Percentiles rank a stretch among this genome's conserved stretches.
These are phyloP conservation scores for Henningerozyma blattae DNA, from an alignment of 805 yeast species.

Conservation along the genomic window DNA sequence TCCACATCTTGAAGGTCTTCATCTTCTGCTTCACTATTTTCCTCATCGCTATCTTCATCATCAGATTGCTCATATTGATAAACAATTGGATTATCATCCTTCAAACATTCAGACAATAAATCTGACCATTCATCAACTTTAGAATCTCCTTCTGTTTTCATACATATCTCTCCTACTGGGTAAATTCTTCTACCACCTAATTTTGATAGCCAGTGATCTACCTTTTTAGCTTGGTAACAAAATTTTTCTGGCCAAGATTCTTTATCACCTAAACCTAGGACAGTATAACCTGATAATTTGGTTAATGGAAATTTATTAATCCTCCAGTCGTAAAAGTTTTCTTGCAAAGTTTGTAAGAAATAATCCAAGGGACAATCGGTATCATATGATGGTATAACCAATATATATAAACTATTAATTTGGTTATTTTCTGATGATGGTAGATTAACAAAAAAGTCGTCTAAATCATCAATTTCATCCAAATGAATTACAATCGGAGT, in stretches of 20 bases:
- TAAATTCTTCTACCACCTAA: constrained; percentile 78
- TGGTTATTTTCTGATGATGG: constrained; percentile 31
- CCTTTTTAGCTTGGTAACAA: constrained; percentile 72
- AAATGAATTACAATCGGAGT: constrained; percentile 49
- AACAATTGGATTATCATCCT: constrained; percentile 61
- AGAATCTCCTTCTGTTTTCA: constrained; percentile 52
- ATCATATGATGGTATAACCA: constrained; percentile 83
- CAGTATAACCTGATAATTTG: constrained; percentile 64
- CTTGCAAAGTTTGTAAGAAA: constrained; percentile 67
- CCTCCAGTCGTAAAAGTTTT: constrained; percentile 75
- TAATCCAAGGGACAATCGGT: constrained; percentile 88
- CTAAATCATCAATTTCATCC: constrained; percentile 77
- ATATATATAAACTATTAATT: constrained; percentile 50
- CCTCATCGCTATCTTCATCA: constrained; percentile 35
- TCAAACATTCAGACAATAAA: constrained; percentile 44
- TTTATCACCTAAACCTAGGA: constrained; percentile 77
- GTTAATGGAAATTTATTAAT: constrained; percentile 72
- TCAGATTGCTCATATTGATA: constrained; percentile 48
- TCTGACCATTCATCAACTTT: constrained; percentile 57
- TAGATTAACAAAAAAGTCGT: constrained; percentile 60
- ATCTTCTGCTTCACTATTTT: constrained; percentile 22
- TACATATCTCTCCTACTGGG: constrained; percentile 76
- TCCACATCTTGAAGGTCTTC: constrained; percentile 66
- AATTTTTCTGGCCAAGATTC: constrained; percentile 78
- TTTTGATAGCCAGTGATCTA: constrained; percentile 67